These are phyloP conservation scores for Styphnolobium japonicum DNA, from an alignment of 306 rosid genomes.

Conservation along the genomic window DNA sequence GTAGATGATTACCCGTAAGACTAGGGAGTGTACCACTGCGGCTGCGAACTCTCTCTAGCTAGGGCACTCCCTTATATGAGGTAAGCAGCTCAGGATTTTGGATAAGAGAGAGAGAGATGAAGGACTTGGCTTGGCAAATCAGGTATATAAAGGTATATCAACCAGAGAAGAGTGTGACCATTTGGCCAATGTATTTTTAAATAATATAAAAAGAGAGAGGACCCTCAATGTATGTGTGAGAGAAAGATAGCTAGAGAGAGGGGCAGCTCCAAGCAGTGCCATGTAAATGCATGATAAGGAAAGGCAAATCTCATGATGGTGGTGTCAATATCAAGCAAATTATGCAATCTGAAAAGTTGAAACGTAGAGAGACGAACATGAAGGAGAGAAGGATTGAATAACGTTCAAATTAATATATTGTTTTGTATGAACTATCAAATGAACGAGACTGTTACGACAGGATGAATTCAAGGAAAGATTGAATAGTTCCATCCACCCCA, in stretches of 20 bases:
- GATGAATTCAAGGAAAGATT: constrained; percentile 57
- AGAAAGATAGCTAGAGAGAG: not conserved
- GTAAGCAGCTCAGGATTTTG: constrained; percentile 63
- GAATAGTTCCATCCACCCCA: constrained; percentile 43
- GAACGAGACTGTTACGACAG: constrained; percentile 55
- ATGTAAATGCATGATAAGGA: constrained; percentile 84
- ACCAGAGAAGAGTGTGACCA: constrained; percentile 29
- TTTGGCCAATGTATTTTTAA: constrained; percentile 24
- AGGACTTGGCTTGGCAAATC: constrained; percentile 42
- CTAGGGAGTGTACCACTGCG: constrained; percentile 67
- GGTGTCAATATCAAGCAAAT: constrained; percentile 84
- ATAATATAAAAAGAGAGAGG: not conserved
- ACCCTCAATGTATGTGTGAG: not conserved
- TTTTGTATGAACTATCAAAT: constrained; percentile 33
- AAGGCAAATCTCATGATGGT: constrained; percentile 87
- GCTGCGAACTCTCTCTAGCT: constrained; percentile 47
- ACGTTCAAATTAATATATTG: constrained; percentile 26
- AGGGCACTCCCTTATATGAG: constrained; percentile 61
- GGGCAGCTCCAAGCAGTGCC: constrained; percentile 27
- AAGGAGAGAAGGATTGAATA: constrained; percentile 23
- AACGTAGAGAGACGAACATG: constrained; percentile 36
- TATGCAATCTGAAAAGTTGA: constrained; percentile 68
- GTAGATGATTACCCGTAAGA: constrained; percentile 90
- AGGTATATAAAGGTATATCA: constrained; percentile 36
- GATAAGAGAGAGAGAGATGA: constrained; percentile 40